Evolutionary conservation across 78 protist species (phyloP).

Genomic region (Speleostelium caveatum): DNA sequence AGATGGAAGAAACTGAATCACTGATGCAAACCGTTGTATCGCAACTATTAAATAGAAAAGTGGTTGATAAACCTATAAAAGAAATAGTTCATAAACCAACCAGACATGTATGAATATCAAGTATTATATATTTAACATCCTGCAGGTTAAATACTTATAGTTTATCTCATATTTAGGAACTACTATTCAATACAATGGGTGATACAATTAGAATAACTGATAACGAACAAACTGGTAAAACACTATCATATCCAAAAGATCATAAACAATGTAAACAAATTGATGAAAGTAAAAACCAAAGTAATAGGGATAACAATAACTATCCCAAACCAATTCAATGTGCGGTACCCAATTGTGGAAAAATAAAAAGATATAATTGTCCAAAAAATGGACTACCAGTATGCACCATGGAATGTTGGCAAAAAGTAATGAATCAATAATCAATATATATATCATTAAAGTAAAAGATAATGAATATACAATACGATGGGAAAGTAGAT

Average conservation of each 20-base stretch:
- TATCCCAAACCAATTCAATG: constrained; percentile 16
- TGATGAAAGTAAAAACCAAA: background rate
- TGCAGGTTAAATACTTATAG: background rate
- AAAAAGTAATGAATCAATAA: constrained; percentile 11
- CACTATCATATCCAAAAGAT: constrained; percentile 18
- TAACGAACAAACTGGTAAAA: constrained; percentile 17
- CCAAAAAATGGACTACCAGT: constrained; percentile 55
- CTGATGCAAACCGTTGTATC: constrained; percentile 52
- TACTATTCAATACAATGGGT: constrained; percentile 16
- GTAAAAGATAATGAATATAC: background rate
- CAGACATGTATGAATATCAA: constrained; percentile 13
- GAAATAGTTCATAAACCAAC: constrained; percentile 23
- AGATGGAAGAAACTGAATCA: constrained; percentile 57
- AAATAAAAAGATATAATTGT: constrained; percentile 60
- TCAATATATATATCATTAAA: background rate
- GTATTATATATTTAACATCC: background rate
- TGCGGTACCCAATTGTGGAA: constrained; percentile 36
- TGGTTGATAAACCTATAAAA: background rate
- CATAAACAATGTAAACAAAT: background rate
- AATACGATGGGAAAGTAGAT: no score
- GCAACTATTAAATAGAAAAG: constrained; percentile 35
- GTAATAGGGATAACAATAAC: background rate
- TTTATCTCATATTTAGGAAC: background rate
- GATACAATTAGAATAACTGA: background rate
- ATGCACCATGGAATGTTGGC: constrained; percentile 65